These are phyloP conservation scores for Pseudisothecium myosuroides DNA, from an alignment of 225 moss, liverwort and hornwort genomes.

Conservation along the genomic window DNA sequence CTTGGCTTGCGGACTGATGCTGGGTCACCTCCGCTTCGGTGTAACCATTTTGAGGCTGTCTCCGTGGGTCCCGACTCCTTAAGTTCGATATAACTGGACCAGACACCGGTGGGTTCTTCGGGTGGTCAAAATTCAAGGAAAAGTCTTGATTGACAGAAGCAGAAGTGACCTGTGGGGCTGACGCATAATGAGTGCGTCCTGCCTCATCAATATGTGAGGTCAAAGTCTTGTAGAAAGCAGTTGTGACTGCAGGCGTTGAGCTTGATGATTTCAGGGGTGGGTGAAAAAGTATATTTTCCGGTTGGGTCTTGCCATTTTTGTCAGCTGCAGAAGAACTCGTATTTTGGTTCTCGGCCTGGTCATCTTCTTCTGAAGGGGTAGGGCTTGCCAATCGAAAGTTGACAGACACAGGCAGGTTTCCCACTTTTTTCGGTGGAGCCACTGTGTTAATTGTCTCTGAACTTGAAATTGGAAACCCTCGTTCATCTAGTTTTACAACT, in stretches of 20 bases:
- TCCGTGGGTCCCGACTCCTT: constrained; percentile 78
- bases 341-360: neutral
- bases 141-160: constrained; percentile 17
- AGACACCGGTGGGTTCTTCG: constrained; percentile 16
- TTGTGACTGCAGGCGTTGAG: neutral
- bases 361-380: constrained; percentile 58
- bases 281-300: constrained; percentile 6
- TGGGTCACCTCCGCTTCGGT: constrained; percentile 16
- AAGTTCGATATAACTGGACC: constrained; percentile 2
- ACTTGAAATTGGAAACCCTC: constrained; percentile 40
- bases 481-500: constrained; percentile 37
- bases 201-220: constrained; percentile 27
- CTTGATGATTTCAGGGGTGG: constrained; percentile 16
- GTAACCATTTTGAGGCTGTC: constrained; percentile 40
- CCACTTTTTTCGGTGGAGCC: constrained; percentile 6
- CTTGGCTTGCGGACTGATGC: constrained; percentile 7
- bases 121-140: constrained; percentile 28
- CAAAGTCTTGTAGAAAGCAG: constrained; percentile 32
- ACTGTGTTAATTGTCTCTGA: constrained; percentile 29
- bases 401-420: constrained; percentile 22
- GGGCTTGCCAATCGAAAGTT: constrained; percentile 84
- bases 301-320: constrained; percentile 2
- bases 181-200: constrained; percentile 34
- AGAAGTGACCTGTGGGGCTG: constrained; percentile 14
- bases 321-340: neutral